A percentile compares a stretch with the other conserved stretches of the same genome.
Conservation (phyloP, 768 basidiomycete genomes). For the Sporobolomyces phaffii region DNA sequence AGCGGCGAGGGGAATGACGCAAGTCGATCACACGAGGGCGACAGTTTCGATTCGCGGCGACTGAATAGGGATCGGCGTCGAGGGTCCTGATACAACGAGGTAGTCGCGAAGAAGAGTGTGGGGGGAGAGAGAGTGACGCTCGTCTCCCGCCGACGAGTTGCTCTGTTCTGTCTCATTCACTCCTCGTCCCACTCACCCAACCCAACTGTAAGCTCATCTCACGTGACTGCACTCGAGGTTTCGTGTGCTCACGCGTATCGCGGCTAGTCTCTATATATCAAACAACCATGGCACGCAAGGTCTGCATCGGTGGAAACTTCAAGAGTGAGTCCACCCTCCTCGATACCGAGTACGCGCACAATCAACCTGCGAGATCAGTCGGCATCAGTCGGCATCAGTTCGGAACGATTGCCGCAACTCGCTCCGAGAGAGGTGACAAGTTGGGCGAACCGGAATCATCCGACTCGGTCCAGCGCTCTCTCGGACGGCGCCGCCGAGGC, state of each 20-base stretch:
- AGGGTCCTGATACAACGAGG: too few species aligned
- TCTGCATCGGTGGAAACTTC: conserved; percentile 56
- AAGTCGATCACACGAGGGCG: too few species aligned
- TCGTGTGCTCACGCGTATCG: too few species aligned
- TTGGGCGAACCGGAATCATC: not conserved
- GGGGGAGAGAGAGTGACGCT: not conserved
- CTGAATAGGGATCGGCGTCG: too few species aligned
- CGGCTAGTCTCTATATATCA: not conserved
- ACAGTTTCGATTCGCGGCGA: too few species aligned
- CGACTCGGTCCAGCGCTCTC: not conserved
- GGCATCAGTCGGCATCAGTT: not conserved
- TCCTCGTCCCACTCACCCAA: not conserved
- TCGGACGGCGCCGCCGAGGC: too few species aligned
- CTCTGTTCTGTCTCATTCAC: not conserved
- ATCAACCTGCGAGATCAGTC: not conserved
- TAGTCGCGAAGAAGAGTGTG: too few species aligned
- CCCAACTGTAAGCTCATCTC: not conserved
- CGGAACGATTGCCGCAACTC: not conserved
- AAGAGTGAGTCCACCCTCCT: too few species aligned
- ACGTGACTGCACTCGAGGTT: not conserved
- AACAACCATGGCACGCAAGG: conserved; percentile 22
- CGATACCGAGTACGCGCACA: too few species aligned
- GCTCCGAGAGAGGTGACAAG: not conserved
- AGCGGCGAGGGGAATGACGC: not conserved
- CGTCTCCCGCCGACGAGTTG: not conserved